Evolutionary conservation across 176 grass and related monocot species (phyloP).

Genomic region (Tillandsia leiboldiana): DNA sequence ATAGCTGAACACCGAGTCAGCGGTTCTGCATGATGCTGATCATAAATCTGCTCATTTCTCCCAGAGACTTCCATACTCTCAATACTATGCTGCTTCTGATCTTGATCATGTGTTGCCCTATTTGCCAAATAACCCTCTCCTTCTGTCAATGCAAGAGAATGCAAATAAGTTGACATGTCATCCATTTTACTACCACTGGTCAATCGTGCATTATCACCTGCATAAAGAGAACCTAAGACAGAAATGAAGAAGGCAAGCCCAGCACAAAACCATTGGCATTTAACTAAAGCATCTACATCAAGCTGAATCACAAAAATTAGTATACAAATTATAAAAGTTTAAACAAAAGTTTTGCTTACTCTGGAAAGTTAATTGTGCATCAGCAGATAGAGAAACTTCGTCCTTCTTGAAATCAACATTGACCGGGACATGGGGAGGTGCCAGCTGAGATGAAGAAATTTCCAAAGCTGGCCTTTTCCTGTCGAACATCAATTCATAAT

Average conservation of each 20-base stretch:
- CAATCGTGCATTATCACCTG: constrained; percentile 38
- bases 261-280: not conserved
- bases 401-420: constrained; percentile 35
- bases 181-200: constrained; percentile 57
- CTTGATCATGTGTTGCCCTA: constrained; percentile 22
- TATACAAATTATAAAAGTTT: constrained; percentile 5
- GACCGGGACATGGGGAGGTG: constrained; percentile 15
- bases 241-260: not conserved
- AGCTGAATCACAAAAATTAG: constrained; percentile 14
- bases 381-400: constrained; percentile 11
- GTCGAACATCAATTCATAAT: constrained; percentile 27
- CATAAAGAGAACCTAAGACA: constrained; percentile 33
- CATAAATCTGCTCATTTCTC: constrained; percentile 23
- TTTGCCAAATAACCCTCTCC: constrained; percentile 37
- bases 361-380: constrained; percentile 30
- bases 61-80: constrained; percentile 17
- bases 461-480: constrained; percentile 26
- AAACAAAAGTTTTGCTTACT: constrained; percentile 39
- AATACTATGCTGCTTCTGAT: constrained; percentile 27
- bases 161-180: constrained; percentile 60
- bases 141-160: constrained; percentile 72
- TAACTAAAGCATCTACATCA: not conserved
- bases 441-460: constrained; percentile 32
- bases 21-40: constrained; percentile 39
- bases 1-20: constrained; percentile 48